These are phyloP conservation scores for Boletus sp. DNA, from an alignment of 768 basidiomycete species.

Conservation along the genomic window DNA sequence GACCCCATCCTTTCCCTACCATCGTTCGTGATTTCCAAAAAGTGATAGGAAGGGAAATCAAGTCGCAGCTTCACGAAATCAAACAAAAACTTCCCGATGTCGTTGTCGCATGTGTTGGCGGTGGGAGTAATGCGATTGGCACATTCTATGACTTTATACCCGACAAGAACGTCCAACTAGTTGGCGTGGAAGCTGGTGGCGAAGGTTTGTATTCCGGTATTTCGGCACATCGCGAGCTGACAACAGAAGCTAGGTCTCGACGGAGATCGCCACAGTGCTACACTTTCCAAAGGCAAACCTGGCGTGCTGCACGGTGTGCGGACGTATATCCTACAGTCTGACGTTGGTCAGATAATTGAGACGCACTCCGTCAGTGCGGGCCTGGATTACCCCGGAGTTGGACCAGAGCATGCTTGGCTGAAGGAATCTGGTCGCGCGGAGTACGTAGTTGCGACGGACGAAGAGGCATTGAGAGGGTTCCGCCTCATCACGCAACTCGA, in stretches of 20 bases:
- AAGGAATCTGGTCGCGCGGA: conserved; percentile 94
- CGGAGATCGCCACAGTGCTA: conserved; percentile 88
- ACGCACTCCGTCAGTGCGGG: conserved; percentile 98
- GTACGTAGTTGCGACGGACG: conserved; percentile 91
- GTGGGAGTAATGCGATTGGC: conserved; percentile 96
- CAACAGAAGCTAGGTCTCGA: conserved; percentile 53
- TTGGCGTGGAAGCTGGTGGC: conserved; percentile 97
- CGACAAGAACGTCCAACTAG: conserved; percentile 78
- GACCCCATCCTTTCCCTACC: conserved; percentile 98
- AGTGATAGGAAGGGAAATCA: conserved; percentile 94
- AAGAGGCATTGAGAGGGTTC: conserved; percentile 91
- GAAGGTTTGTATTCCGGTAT: conserved; percentile 59
- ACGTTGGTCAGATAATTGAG: conserved; percentile 90
- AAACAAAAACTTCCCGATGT: conserved; percentile 89
- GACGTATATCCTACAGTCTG: conserved; percentile 91
- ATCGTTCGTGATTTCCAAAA: conserved; percentile 98
- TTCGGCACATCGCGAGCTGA: conserved; percentile 9
- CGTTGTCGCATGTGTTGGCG: conserved; percentile 96
- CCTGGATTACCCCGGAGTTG: conserved; percentile 95
- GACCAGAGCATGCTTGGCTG: conserved; percentile 97
- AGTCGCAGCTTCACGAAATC: conserved; percentile 68
- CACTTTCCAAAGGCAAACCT: conserved; percentile 84
- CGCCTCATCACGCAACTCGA: conserved; percentile 87
- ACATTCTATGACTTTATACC: conserved; percentile 96
- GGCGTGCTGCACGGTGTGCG: conserved; percentile 96